phyloP scores from a whole-genome alignment of 2,329 filamentous ascomycete species.

The Aspergillus neoniger region DNA sequence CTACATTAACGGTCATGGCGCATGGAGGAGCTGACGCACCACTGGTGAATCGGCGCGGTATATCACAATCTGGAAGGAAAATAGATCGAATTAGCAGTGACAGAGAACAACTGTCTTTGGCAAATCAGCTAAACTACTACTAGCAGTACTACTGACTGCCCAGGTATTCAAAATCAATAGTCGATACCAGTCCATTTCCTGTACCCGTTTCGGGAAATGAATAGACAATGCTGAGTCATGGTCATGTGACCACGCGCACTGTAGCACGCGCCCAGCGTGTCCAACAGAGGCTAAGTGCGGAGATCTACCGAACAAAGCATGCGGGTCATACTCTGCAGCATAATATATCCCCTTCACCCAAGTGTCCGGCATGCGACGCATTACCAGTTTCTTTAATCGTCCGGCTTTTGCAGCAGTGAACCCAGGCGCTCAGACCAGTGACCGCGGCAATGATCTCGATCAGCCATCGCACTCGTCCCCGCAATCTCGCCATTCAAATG shows the following conservation, averaged over 20 bases:
- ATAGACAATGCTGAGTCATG: not conserved
- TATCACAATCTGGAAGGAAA: not conserved
- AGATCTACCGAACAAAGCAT: constrained; percentile 10
- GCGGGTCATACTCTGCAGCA: constrained; percentile 9
- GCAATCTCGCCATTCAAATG: constrained; percentile 22
- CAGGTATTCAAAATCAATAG: not conserved
- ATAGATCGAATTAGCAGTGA: not conserved
- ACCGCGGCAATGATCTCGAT: constrained; percentile 16
- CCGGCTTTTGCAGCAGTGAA: constrained; percentile 24
- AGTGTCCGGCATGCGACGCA: constrained; percentile 34
- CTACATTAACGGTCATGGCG: constrained; percentile 7
- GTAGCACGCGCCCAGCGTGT: constrained; percentile 16
- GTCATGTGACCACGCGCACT: constrained; percentile 26
- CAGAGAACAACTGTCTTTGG: not conserved
- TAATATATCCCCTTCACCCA: constrained; percentile 5
- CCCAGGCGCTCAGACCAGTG: constrained; percentile 5
- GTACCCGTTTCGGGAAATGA: not conserved
- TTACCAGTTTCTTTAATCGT: constrained; percentile 52
- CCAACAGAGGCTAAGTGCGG: constrained; percentile 7
- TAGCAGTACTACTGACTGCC: not conserved
- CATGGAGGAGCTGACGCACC: constrained; percentile 9
- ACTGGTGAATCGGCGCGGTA: not conserved
- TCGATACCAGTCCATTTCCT: not conserved
- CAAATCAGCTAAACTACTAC: not conserved
- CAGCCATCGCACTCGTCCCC: constrained; percentile 30